phyloP scores from a whole-genome alignment of 192 early-diverging fungal species.

The Borealophlyctis nickersoniae region DNA sequence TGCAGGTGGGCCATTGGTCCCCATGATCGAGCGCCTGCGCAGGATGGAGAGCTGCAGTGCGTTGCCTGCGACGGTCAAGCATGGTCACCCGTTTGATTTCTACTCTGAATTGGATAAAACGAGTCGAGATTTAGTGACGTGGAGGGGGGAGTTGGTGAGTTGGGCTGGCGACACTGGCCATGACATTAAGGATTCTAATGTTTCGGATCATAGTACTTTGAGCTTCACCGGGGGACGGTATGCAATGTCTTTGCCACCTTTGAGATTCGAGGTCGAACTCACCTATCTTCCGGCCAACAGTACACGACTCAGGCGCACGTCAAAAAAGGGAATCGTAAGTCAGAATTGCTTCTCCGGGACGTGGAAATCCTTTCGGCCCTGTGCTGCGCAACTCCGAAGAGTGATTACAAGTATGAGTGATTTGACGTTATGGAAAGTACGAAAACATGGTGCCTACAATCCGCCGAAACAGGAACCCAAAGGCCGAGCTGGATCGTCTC shows the following conservation, averaged over 20 bases:
- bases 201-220: constrained; percentile 67
- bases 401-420: constrained; percentile 8
- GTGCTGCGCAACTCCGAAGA: constrained; percentile 24
- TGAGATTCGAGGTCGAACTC: neutral
- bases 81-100: constrained; percentile 77
- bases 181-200: neutral
- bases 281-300: constrained; percentile 2
- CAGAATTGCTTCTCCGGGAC: constrained; percentile 81
- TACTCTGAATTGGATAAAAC: constrained; percentile 75
- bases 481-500: constrained; percentile 67
- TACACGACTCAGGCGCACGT: constrained; percentile 88
- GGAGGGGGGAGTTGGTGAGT: constrained; percentile 91
- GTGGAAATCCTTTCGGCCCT: constrained; percentile 73
- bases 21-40: constrained; percentile 81
- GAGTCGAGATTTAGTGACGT: constrained; percentile 67
- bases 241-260: constrained; percentile 5
- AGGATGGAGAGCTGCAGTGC: constrained; percentile 74
- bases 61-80: constrained; percentile 70
- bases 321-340: constrained; percentile 83
- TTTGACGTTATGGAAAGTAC: neutral
- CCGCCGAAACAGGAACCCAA: constrained; percentile 54
- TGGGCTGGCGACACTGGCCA: neutral
- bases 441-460: no score
- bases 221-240: constrained; percentile 93
- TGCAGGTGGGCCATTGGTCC: constrained; percentile 69